phyloP scores from a whole-genome alignment of 2,329 filamentous ascomycete genomes.

The Tolypocladium tropicale region DNA sequence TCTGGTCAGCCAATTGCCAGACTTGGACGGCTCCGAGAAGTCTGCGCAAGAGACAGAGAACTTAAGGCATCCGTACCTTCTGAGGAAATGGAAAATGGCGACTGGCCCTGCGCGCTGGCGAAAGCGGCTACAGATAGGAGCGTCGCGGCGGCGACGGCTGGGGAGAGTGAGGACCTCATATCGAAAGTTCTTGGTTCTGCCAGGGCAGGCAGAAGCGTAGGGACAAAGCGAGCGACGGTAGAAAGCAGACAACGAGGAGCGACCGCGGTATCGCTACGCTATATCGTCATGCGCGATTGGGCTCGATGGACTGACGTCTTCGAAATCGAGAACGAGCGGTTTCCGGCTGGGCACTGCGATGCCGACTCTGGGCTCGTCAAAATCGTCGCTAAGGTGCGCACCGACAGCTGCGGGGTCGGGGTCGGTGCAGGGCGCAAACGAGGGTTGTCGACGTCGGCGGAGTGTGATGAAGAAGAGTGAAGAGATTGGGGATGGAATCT shows the following conservation, averaged over 20 bases:
- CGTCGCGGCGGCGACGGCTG: neutral
- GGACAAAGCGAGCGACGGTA: neutral
- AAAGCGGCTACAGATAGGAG: constrained; percentile 3
- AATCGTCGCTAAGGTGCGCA: neutral
- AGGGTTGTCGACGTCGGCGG: neutral
- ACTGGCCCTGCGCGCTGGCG: constrained; percentile 4
- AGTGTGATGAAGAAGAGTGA: neutral
- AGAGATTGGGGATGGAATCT: neutral
- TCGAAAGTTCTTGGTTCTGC: neutral
- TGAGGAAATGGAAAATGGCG: constrained; percentile 3
- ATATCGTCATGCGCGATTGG: neutral
- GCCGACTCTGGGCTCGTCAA: neutral
- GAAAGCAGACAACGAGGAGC: neutral
- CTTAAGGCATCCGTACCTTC: constrained; percentile 1
- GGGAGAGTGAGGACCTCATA: constrained; percentile 5
- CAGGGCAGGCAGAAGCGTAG: neutral
- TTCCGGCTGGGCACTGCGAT: neutral
- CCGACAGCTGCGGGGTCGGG: neutral
- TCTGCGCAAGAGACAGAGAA: neutral
- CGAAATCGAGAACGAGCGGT: neutral
- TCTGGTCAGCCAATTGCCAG: neutral
- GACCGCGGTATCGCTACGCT: neutral
- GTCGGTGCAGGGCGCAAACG: neutral
- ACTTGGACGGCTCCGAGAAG: neutral
- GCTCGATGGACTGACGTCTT: neutral